Evolutionary conservation across 1,284 basidiomycete species (phyloP), one percentile per base, ranked within the genome.

Genomic region (Sporisorium scitamineum): DNA sequence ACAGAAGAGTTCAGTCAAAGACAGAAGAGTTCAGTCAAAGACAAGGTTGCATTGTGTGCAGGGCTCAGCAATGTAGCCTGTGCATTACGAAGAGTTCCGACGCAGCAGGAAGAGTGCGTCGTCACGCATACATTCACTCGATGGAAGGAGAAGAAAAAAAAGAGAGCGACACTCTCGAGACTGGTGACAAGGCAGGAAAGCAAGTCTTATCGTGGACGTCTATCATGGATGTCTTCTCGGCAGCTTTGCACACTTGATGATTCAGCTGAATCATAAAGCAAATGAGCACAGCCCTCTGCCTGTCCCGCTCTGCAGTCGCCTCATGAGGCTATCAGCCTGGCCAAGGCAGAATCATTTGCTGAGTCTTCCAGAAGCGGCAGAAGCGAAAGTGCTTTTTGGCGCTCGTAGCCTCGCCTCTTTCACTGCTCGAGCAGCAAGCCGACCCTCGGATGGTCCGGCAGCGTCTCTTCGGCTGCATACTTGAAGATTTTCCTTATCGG

Each of bases 41-140:
- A 16, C 18, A 9, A 20, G n/a, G 18, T 9, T 42, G n/a, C 39
- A n/a, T 1, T 20, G 39, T 20, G 39, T 20, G 48, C 27, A 50
- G 48, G 2, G 16, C 27, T 27, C 48, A 42, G 47, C 18, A 47
- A 27, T 27, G 45, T 48, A 16, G 26, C 48, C n/a, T n/a, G 7
- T 4, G 22, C 27, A 5, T 16, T 14, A 22, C 41, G 22, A 31
- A 29, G 14, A 32, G 27, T 2, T 39, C 34, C 2, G 8, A 18
- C n/a, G 32, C 29, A 47, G 44, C 31, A 54, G 20, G 42, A 13
- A n/a, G 29, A 26, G 20, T n/a, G 51, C 50, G 59, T 70, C 69
- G 69, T 65, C 51, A 70, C 57, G 69, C 69, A 70, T 70, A 70
- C 45, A 64, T 27, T 14, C 55, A 54, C 47, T 45, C n/a, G 29